These are phyloP conservation scores for Heritiera littoralis DNA, from an alignment of 345 rosid genomes.

Conservation along the genomic window DNA sequence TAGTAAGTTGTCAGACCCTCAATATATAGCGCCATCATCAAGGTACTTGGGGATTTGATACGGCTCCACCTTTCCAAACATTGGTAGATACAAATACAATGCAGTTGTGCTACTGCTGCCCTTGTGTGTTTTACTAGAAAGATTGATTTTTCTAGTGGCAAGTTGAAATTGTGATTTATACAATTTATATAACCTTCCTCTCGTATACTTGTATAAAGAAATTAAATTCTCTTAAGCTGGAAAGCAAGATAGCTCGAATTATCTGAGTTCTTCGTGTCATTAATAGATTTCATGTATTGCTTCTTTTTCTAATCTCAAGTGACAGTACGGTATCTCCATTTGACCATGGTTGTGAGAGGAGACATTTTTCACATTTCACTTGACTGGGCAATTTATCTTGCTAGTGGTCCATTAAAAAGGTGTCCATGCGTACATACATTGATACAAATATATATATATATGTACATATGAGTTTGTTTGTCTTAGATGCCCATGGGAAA, in stretches of 20 bases:
- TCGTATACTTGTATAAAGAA: not conserved
- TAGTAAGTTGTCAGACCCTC: slow-evolving; percentile 52
- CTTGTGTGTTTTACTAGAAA: not conserved
- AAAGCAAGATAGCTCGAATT: not conserved
- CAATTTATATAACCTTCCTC: not conserved
- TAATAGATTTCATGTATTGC: not conserved
- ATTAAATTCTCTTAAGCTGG: not conserved
- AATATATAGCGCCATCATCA: slow-evolving; percentile 27
- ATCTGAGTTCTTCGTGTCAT: not conserved
- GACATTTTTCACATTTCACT: not conserved
- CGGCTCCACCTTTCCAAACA: not conserved
- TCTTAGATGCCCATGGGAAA: not conserved
- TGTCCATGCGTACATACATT: not conserved
- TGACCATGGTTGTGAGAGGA: not conserved
- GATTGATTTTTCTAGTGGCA: not conserved
- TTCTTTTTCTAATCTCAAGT: not conserved
- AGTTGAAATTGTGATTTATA: not conserved
- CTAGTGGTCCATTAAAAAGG: not conserved
- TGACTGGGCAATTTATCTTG: not conserved
- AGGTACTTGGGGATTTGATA: not conserved
- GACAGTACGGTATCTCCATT: not conserved
- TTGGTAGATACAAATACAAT: not conserved
- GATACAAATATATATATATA: too few relatives aligned
- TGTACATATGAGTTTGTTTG: too few relatives aligned
- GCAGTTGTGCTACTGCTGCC: not conserved